Percentiles rank a stretch among this genome's conserved stretches.
phyloP scores from a whole-genome alignment of 2,329 filamentous ascomycete species.

The Alternaria arborescens region DNA sequence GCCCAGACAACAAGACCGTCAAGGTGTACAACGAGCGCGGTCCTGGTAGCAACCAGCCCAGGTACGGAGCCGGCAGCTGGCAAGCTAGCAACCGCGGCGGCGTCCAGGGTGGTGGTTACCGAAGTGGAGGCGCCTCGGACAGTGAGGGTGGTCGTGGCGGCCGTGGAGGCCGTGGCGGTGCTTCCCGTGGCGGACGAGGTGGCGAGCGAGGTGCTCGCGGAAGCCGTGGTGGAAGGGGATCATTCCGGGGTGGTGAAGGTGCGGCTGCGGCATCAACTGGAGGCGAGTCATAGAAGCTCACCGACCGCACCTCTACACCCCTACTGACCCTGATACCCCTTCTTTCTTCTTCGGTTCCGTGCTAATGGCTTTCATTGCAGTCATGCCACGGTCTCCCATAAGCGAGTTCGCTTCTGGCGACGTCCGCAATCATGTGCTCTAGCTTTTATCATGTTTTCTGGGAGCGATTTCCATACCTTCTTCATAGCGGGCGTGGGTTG shows the following conservation, averaged over 20 bases:
- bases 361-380: constrained; percentile 14
- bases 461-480: constrained; percentile 7
- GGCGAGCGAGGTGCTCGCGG: constrained; percentile 53
- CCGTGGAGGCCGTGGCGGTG: constrained; percentile 58
- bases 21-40: constrained; percentile 78
- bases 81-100: constrained; percentile 71
- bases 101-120: constrained; percentile 75
- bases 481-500: constrained; percentile 43
- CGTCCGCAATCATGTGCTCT: constrained; percentile 10
- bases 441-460: constrained; percentile 27
- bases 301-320: constrained; percentile 21
- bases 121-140: constrained; percentile 79
- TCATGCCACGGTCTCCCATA: constrained; percentile 1
- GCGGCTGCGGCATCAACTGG: constrained; percentile 47
- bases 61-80: constrained; percentile 65
- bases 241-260: constrained; percentile 43
- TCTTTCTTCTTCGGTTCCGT: constrained; percentile 32
- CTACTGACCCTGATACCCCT: constrained; percentile 45
- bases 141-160: constrained; percentile 74
- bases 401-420: constrained; percentile 1
- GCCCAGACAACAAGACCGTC: constrained; percentile 80
- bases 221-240: constrained; percentile 53
- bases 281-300: constrained; percentile 48
- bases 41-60: constrained; percentile 57
- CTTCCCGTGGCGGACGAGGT: constrained; percentile 61